Percentiles rank a stretch among this genome's conserved stretches.
Conservation (phyloP, 129 eudicot genomes). For the Centella asiatica region DNA sequence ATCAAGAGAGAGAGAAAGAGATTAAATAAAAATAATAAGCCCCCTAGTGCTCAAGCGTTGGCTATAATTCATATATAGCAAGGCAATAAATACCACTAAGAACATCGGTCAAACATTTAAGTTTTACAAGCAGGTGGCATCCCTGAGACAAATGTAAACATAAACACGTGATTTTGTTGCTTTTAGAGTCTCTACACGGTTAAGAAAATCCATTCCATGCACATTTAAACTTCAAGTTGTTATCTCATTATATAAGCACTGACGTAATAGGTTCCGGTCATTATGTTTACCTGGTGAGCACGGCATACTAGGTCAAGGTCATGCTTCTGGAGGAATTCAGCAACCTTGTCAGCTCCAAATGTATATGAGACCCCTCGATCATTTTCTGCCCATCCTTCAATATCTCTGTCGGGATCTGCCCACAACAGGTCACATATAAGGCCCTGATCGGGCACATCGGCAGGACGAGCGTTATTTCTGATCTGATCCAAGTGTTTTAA, state of each 20-base stretch:
- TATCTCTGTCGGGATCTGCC: conserved; percentile 22
- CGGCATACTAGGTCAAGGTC: conserved; percentile 19
- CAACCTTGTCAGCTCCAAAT: conserved; percentile 15
- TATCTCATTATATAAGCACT: neutral
- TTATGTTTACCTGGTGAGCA: conserved; percentile 18
- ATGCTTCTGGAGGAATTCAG: conserved; percentile 23
- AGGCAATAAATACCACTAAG: too few relatives aligned
- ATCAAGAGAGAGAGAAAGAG: too few relatives aligned
- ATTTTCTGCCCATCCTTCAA: conserved; percentile 26
- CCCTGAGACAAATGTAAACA: too few relatives aligned
- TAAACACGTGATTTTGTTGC: too few relatives aligned
- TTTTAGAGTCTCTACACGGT: neutral
- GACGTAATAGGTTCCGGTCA: neutral
- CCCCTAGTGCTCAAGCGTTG: too few relatives aligned
- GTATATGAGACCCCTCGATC: conserved; percentile 23
- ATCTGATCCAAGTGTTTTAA: conserved; percentile 20
- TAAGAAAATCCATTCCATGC: neutral
- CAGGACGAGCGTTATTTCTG: conserved; percentile 21
- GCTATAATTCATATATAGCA: too few relatives aligned
- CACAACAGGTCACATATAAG: conserved; percentile 21
- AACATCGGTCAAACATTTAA: too few relatives aligned
- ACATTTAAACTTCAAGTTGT: too few relatives aligned
- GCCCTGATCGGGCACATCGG: conserved; percentile 24
- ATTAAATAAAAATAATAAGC: too few relatives aligned
- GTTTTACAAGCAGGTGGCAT: too few relatives aligned